phyloP scores from a whole-genome alignment of 1,284 basidiomycete genomes.

The Xerocomus minutiporus region DNA sequence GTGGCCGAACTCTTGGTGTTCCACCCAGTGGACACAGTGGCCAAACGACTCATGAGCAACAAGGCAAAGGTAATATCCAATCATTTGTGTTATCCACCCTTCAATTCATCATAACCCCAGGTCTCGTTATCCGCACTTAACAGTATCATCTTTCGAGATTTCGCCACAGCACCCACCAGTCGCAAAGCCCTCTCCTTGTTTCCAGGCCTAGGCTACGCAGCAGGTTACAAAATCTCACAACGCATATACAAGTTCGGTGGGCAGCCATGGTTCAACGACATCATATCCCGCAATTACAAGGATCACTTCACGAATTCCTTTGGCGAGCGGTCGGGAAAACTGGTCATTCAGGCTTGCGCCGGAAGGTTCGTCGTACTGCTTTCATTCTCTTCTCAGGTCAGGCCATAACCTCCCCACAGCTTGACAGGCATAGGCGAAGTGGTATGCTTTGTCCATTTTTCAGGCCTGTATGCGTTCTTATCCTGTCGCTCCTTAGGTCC shows the following conservation, averaged over 20 bases:
- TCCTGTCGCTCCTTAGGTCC: slow-evolving; percentile 47
- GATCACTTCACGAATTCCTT: slow-evolving; percentile 76
- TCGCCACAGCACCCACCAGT: slow-evolving; percentile 66
- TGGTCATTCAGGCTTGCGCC: slow-evolving; percentile 93
- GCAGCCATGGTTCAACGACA: slow-evolving; percentile 95
- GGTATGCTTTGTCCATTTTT: slow-evolving; percentile 42
- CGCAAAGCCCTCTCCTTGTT: slow-evolving; percentile 87
- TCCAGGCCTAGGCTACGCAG: slow-evolving; percentile 96
- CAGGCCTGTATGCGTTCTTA: slow-evolving; percentile 1
- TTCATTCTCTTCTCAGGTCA: background rate
- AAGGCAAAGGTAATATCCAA: slow-evolving; percentile 62
- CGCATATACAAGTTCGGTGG: slow-evolving; percentile 98
- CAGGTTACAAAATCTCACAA: slow-evolving; percentile 94
- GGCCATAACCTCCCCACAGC: slow-evolving; percentile 38
- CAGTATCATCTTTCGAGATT: slow-evolving; percentile 83
- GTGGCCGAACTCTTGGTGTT: slow-evolving; percentile 92
- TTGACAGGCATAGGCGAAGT: slow-evolving; percentile 97
- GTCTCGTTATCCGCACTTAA: slow-evolving; percentile 62
- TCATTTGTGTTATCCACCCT: background rate
- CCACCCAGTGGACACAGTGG: slow-evolving; percentile 93
- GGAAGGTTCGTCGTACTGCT: slow-evolving; percentile 63
- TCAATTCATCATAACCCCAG: slow-evolving; percentile 31
- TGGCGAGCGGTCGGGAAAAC: slow-evolving; percentile 94
- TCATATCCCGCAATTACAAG: slow-evolving; percentile 78
- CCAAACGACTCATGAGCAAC: slow-evolving; percentile 98